Base-by-base conservation (phyloP, 257 asterid species). In the Nicotiana tabacum region DNA sequence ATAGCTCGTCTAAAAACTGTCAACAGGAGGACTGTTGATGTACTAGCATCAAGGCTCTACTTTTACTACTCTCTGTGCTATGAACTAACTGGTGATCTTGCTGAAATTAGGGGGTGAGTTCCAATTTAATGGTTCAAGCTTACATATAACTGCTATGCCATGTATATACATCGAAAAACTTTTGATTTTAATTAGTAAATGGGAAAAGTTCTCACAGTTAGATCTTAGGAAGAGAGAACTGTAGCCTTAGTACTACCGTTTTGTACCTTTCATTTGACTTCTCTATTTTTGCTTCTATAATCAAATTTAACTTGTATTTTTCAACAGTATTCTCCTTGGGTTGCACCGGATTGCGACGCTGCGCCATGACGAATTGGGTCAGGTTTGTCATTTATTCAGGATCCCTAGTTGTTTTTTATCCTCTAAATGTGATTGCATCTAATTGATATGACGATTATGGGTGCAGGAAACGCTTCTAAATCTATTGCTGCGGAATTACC, bases 331-430 rank as follows among this genome's bases (percentile, higher is more conserved):
- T 57, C 92, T 95, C 81, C 98, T 92, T 89, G 91, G 92, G 58
- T 90, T 95, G 90, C 99, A 95, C 81, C 97, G 97, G 80, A 91
- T 94, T 78, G 97, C 99, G 53, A 95, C 98, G 53, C 87, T 93
- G 87, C 97, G 97, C 60, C 98, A 87, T 87, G 99, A 95, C 85
- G 97, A 93, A 86, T 86, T 95, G 92, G 98, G 99, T 70, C 99
- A 95, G 99, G 99, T 95, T 81, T 80, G 94, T 89, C 70, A 10
- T 43, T 66, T 53, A 55, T 67, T 70, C 77, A 24, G 64, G 80
- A 74, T n/a, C 64, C 30, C 53, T 27, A n/a, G 13, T 61, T 74
- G 16, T 57, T 74, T 24, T 74, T 48, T 74, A 12, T 46, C 13
- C 53, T 81, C 5, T 51, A 33, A 32, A 68, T 65, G 35, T 66